Evolutionary conservation across 257 asterid species (phyloP), one percentile per base, ranked within the genome.

Genomic region (Solanum pennellii): DNA sequence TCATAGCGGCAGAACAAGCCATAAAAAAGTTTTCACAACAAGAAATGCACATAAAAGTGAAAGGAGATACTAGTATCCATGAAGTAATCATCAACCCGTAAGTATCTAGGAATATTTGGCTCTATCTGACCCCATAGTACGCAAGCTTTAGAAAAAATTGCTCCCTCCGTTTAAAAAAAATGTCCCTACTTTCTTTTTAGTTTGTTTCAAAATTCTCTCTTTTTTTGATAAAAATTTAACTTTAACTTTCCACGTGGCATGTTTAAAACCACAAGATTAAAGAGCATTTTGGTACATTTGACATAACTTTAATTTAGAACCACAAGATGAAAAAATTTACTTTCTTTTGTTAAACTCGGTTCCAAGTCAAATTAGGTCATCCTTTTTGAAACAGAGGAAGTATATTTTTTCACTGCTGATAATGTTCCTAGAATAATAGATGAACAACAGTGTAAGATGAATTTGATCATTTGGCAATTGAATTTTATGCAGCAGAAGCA

Each of bases 1-100:
- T 94, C 95, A 89, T 88, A 95, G 74, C 98, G 93, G 97, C 72
- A 89, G 86, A 86, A 83, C 44, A 60, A 82, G 41, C 84, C 84
- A 74, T 86, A 52, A 87, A 42, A 39, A 83, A 37, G 21, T 18
- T 85, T 31, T 68, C 68, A 44, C 31, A 69, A 68, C 25, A 18
- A 23, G 52, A 35, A 29, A 77, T 42, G 80, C 49, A 73, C 11
- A 20, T 73, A 73, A 37, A 35, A 73, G 82, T 71, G 21, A 31
- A 71, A 71, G 76, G 44, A 13, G 45, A 73, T 74, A 74, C 37
- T 74, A 37, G 45, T 79, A 79, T 79, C 65, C 84, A 79, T 44
- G 65, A 9, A 39, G 65, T 77, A 77, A 52, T 25, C 62, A 77
- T 44, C 39, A 77, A 77, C 84, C 8, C 8, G 25, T 44, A 29